Percentiles rank a stretch among this genome's conserved stretches.
These are phyloP conservation scores for Aureobasidium uvarum DNA, from an alignment of 2,329 filamentous ascomycete genomes.

Conservation along the genomic window DNA sequence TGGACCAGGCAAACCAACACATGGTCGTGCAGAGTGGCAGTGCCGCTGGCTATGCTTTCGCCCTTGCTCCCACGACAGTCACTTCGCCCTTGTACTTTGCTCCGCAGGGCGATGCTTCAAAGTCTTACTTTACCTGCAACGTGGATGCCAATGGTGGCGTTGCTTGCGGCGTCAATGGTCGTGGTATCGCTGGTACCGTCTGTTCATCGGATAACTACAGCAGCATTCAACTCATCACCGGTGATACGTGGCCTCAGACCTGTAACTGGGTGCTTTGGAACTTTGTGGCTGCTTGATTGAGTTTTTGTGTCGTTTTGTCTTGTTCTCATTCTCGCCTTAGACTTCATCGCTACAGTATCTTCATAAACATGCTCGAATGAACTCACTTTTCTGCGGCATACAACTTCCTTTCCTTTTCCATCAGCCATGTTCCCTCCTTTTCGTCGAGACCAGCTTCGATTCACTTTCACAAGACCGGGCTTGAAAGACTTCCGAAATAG, in stretches of 20 bases:
- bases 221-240: slow-evolving; percentile 2
- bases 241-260: background rate
- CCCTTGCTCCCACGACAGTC: background rate
- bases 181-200: background rate
- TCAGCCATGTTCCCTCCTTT: too few relatives aligned
- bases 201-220: background rate
- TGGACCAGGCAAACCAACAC: background rate
- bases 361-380: too few relatives aligned
- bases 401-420: too few relatives aligned
- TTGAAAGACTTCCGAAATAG: too few relatives aligned
- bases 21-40: background rate
- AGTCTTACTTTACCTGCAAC: background rate
- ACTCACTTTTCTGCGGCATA: too few relatives aligned
- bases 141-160: background rate
- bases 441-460: too few relatives aligned
- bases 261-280: background rate
- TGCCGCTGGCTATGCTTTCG: background rate
- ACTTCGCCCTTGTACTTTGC: slow-evolving; percentile 2
- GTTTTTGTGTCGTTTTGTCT: too few relatives aligned
- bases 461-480: too few relatives aligned
- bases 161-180: background rate
- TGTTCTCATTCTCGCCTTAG: too few relatives aligned
- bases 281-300: background rate
- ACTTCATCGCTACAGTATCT: too few relatives aligned
- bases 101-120: background rate